Base-by-base conservation (phyloP, 495 filamentous ascomycete genomes). In the Neurospora sp. region DNA sequence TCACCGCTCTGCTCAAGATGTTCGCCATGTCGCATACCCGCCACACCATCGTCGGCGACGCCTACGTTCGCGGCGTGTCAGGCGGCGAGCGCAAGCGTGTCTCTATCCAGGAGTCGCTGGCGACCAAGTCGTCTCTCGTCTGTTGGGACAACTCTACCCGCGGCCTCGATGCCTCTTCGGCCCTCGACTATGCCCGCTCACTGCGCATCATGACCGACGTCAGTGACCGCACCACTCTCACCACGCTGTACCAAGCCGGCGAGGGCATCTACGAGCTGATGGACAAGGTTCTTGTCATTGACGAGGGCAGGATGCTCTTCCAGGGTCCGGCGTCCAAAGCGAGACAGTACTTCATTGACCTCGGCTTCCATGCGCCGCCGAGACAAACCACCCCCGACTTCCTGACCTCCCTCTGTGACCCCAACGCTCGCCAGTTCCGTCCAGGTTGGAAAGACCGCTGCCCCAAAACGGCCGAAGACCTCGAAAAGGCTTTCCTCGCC, bases 191-290 rank as follows among this genome's bases (percentile, higher is more conserved):
- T 75, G 91, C 91, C 22, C 91, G 89, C 72, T 91, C 90, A 0
- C 80, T 95, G 41, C 87, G 92, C 14, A 90, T 93, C 74, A 93
- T 96, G 88, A 95, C 94, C 27, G 92, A 94, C 73, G 88, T 96
- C 71, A 91, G 87, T 76, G 88, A 93, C 76, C 88, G 90, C 14
- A 96, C 93, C 6, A 94, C 92, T 1, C 84, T 97, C 40, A 93
- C 93, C 27, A 95, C 93, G 1, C 83, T 96, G 1, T 96, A 96
- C 81, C 93, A 96, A 77, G 92, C 92, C 2, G 91, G 93, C 69
- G 90, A 96, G 78, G 91, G 88, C 41, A 94, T 94, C 74, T 95
- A 93, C 78, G 87, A 94, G 75, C 83, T 92, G 4, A 92, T 95
- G 90, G 89, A 92, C 78, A 90, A 91, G 74, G 88, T 89, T 1